These are phyloP conservation scores for Yarrowia deformans DNA, from an alignment of 805 yeast species.

Conservation along the genomic window DNA sequence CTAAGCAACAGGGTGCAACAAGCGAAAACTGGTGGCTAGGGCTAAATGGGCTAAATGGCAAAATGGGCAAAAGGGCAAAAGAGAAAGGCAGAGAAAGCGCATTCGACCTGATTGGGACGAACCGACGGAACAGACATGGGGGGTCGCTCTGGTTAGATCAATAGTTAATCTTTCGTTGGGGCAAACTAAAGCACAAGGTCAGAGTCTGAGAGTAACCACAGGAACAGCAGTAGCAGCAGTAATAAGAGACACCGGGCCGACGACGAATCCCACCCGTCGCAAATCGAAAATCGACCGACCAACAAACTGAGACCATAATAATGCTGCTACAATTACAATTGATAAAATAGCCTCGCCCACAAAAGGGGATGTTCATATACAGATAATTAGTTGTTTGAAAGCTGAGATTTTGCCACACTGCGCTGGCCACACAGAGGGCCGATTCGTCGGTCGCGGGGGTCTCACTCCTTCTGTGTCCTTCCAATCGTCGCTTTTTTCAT, in stretches of 20 bases:
- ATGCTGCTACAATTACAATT: background rate
- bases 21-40: slow-evolving; percentile 26
- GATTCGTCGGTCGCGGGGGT: background rate
- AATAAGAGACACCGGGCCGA: no score
- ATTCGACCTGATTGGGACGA: slow-evolving; percentile 27
- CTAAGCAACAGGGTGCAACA: slow-evolving; percentile 36
- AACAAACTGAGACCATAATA: background rate
- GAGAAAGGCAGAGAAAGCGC: slow-evolving; percentile 19
- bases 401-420: background rate
- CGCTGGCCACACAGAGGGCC: background rate
- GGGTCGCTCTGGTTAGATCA: background rate
- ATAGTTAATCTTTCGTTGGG: slow-evolving; percentile 22
- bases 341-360: no score
- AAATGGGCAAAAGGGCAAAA: background rate
- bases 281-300: no score
- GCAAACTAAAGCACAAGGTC: background rate
- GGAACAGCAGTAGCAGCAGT: no score
- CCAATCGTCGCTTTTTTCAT: slow-evolving; percentile 12
- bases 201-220: no score
- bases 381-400: no score
- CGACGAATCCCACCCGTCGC: no score
- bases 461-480: slow-evolving; percentile 2
- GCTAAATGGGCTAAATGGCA: background rate
- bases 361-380: no score
- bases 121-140: background rate